Evolutionary conservation across 139 green algal genomes (phyloP), one percentile per base, ranked within the genome.

Genomic region (Mesotaenium endlicherianum): DNA sequence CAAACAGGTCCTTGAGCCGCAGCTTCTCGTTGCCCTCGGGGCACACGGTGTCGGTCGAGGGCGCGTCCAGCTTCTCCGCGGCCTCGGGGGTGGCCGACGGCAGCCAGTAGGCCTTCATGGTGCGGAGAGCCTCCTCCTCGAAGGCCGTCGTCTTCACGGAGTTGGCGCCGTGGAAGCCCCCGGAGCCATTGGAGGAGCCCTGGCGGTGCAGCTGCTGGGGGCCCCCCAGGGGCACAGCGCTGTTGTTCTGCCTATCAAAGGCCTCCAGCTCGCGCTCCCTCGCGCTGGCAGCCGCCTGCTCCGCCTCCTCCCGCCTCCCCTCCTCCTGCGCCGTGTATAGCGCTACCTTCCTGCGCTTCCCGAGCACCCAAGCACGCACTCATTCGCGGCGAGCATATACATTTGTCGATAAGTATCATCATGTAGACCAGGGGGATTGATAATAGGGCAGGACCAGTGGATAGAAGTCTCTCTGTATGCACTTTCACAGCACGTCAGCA

Each of bases 61-160:
- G 85, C 0, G 75, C 20, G 1, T 87, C 85, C 31, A 78, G 75
- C 34, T 45, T 89, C 16, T 71, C 53, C 16, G 50, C 44, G 3
- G 85, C 85, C 41, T 87, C 71, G 8, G 85, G 85, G 1, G 85
- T 89, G 20, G 76, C 49, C 1, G 83, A 89, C n/a, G 85, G 85
- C 42, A 90, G 53, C 85, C 85, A 90, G 49, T 89, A 90, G 36
- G 85, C 82, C 45, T 49, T 59, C 85, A 90, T 89, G n/a, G 50
- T 88, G 17, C 82, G 16, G 34, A 89, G 41, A 34, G 83, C 74
- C 49, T 90, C 85, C 14, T 77, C 84, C 42, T 90, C 85, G 39
- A 83, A 88, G 2, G 80, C 70, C n/a, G 83, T 88, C 45, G 69
- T 81, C 60, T 88, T 88, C 43, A 82, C 77, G 39, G 50, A 83